Evolutionary conservation across 169 alveolate species (phyloP), one percentile per base, ranked within the genome.

Genomic region (Plasmodium gonderi): DNA sequence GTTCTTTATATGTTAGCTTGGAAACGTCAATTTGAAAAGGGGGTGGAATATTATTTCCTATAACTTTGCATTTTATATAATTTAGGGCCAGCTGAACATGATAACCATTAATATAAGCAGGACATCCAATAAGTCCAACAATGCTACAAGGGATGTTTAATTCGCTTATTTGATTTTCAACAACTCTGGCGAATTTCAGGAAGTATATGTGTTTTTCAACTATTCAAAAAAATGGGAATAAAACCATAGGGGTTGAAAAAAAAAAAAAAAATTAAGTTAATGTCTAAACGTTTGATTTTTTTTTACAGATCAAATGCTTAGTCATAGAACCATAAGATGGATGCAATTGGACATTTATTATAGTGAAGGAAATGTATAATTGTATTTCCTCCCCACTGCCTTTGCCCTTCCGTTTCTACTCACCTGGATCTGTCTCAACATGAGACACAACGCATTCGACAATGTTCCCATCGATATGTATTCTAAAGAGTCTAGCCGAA

Each of bases 11-110:
- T 38, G 95, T 95, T 69, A 96, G 95, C 79, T 83, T 91, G 17
- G 98, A 96, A 47, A 96, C 98, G 64, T 96, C 98, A 17, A 96
- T 94, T 65, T 93, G 96, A 68, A 96, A 94, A 33, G 98, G 98
- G 3, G 97, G 97, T 4, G 98, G 98, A 20, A 96, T 90, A 9
- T 94, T 81, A 45, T 51, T 87, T 17, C 98, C 98, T 40, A 95
- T 95, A 23, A 96, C 96, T 90, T 96, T 97, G 75, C 98, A 96
- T 60, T 94, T 95, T 23, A 96, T 95, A 44, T 95, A 95, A 14
- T 96, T 96, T 95, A 95, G 72, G 80, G 95, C 96, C 40, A 96
- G 91, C 90, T 96, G 97, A 54, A 96, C 97, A 65, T 96, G 98
- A 87, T 95, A 96, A 11, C 98, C 98, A 91, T 93, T 94, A 17